Percentiles rank a stretch among this genome's conserved stretches.
These are phyloP conservation scores for Fomitiporia mediterranea DNA, from an alignment of 1,284 basidiomycete genomes.

Conservation along the genomic window DNA sequence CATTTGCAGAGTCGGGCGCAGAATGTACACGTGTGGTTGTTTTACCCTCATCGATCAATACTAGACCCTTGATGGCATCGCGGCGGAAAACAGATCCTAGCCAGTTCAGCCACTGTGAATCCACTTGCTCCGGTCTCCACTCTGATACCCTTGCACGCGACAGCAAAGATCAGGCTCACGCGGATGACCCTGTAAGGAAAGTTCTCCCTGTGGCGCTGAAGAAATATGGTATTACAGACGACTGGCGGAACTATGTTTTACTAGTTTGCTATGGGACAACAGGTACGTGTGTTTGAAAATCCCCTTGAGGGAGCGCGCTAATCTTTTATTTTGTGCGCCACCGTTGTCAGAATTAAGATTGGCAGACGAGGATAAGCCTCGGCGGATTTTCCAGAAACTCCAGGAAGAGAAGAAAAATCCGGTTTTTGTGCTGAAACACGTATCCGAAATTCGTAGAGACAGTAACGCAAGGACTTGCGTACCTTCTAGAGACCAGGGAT, in stretches of 20 bases:
- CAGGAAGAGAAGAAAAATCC: constrained; percentile 57
- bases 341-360: constrained; percentile 53
- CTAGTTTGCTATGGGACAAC: constrained; percentile 59
- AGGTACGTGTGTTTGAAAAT: constrained; percentile 29
- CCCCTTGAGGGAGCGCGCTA: background rate
- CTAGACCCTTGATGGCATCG: too few relatives aligned
- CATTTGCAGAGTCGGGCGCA: background rate
- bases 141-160: constrained; percentile 25
- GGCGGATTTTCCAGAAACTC: constrained; percentile 55
- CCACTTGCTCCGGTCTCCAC: too few relatives aligned
- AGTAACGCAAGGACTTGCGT: background rate
- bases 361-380: constrained; percentile 58
- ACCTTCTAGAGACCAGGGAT: background rate
- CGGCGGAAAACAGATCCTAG: too few relatives aligned
- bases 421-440: constrained; percentile 58
- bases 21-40: background rate
- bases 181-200: constrained; percentile 60
- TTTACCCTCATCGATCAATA: too few relatives aligned
- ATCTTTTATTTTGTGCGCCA: background rate
- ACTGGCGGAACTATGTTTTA: constrained; percentile 58
- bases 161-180: constrained; percentile 28
- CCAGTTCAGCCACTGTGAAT: too few relatives aligned
- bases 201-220: constrained; percentile 58
- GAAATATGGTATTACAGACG: constrained; percentile 59
- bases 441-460: constrained; percentile 46